phyloP scores from a whole-genome alignment of 192 early-diverging fungal genomes.

The Rhizophagus clarus region DNA sequence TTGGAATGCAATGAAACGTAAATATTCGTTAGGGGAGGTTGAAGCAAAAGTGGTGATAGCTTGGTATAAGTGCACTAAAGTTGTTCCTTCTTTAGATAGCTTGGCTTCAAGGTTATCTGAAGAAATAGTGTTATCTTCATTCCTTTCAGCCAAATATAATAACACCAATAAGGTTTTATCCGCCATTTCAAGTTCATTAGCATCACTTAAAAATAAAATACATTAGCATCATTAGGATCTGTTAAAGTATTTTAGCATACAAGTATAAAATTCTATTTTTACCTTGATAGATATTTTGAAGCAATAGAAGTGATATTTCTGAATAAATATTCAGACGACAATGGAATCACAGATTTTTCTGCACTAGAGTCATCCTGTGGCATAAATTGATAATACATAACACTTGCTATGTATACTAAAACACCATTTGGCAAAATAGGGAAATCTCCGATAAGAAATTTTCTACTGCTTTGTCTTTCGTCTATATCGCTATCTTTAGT shows the following conservation, averaged over 20 bases:
- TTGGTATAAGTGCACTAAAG: slow-evolving; percentile 7
- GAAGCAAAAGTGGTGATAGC: slow-evolving; percentile 47
- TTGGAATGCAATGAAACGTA: slow-evolving; percentile 47
- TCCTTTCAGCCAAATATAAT: slow-evolving; percentile 16
- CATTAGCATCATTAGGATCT: not conserved
- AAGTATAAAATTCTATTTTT: not conserved
- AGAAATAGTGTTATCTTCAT: slow-evolving; percentile 19
- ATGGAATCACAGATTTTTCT: not conserved
- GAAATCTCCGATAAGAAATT: not conserved
- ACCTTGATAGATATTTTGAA: not conserved
- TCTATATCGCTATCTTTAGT: not conserved
- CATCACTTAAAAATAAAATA: not conserved
- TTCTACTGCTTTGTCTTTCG: not conserved
- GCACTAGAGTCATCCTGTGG: not conserved
- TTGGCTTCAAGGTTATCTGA: not conserved
- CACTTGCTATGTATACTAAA: not conserved
- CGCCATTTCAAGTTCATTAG: not conserved
- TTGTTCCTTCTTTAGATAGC: not conserved
- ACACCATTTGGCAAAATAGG: not conserved
- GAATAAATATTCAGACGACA: not conserved
- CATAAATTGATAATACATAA: slow-evolving; percentile 16
- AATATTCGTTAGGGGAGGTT: slow-evolving; percentile 36
- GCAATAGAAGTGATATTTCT: not conserved
- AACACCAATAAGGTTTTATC: slow-evolving; percentile 16
- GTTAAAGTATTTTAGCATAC: not conserved